These are phyloP conservation scores for Phytophthora cactorum DNA, from an alignment of 352 stramenopile genomes.

Conservation along the genomic window DNA sequence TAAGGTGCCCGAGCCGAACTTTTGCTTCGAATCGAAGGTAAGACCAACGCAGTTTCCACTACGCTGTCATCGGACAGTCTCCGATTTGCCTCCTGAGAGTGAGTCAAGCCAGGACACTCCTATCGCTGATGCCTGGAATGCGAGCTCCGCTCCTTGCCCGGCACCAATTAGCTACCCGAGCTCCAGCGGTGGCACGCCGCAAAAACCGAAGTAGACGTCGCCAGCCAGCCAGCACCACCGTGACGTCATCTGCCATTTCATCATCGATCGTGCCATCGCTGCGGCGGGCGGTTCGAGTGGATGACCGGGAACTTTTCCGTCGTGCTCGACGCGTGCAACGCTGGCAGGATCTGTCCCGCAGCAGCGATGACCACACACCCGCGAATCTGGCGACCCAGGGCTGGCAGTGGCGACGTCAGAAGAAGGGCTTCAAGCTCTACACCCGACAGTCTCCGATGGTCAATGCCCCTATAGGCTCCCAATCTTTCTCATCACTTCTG, in stretches of 20 bases:
- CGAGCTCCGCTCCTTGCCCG: background rate
- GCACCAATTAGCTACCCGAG: conserved; percentile 7
- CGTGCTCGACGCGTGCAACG: conserved; percentile 31
- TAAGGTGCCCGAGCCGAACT: conserved; percentile 11
- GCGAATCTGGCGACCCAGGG: conserved; percentile 15
- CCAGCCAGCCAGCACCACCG: conserved; percentile 4
- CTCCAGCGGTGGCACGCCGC: conserved; percentile 3
- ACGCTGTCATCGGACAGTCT: conserved; percentile 5
- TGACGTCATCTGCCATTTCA: background rate
- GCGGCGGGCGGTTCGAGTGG: conserved; percentile 17
- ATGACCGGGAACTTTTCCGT: conserved; percentile 39
- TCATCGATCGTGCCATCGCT: conserved; percentile 1
- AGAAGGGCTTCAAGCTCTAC: conserved; percentile 39
- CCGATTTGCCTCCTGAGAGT: conserved; percentile 15
- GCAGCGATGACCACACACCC: conserved; percentile 12
- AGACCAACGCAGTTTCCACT: background rate
- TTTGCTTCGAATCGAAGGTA: conserved; percentile 5
- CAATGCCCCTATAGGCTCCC: background rate
- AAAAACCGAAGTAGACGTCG: conserved; percentile 19
- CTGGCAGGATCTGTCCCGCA: conserved; percentile 29
- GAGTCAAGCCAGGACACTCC: background rate
- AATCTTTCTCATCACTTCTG: conserved; percentile 7
- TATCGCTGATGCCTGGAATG: conserved; percentile 9
- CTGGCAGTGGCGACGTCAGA: conserved; percentile 27
- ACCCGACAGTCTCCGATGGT: conserved; percentile 29